A percentile compares a stretch with the other conserved stretches of the same genome.
phyloP scores from a whole-genome alignment of 2,329 filamentous ascomycete genomes.

The Fusarium anthophilum region DNA sequence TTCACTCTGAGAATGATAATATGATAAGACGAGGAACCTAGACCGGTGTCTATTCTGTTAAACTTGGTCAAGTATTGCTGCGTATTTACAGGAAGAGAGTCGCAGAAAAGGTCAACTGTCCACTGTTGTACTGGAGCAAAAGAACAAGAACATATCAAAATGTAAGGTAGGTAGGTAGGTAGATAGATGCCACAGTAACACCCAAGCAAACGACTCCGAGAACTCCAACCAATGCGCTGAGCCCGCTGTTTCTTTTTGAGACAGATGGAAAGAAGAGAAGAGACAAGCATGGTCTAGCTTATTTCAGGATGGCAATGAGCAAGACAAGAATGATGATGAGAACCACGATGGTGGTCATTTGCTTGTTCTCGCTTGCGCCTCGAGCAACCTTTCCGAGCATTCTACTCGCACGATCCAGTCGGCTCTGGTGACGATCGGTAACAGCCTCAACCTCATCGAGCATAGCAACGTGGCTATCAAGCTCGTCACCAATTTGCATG shows the following conservation, averaged over 20 bases:
- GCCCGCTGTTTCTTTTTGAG: conserved; percentile 20
- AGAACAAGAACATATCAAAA: conserved; percentile 1
- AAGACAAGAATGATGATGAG: conserved; percentile 85
- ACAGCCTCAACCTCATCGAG: conserved; percentile 88
- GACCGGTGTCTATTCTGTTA: not conserved
- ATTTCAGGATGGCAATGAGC: conserved; percentile 85
- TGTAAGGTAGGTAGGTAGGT: not conserved
- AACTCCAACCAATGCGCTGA: conserved; percentile 37
- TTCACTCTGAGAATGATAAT: conserved; percentile 19
- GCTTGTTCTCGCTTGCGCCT: conserved; percentile 85
- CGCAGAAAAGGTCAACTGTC: not conserved
- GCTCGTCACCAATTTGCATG: conserved; percentile 95
- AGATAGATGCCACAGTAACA: not conserved
- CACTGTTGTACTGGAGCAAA: not conserved
- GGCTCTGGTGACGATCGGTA: conserved; percentile 81
- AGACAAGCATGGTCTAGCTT: conserved; percentile 55
- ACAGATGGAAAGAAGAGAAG: not conserved
- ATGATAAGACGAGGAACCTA: conserved; percentile 5
- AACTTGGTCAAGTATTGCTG: not conserved
- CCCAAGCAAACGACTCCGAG: conserved; percentile 17
- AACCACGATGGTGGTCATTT: conserved; percentile 82
- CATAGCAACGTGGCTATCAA: conserved; percentile 89
- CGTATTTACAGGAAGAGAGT: conserved; percentile 12
- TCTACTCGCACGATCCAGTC: conserved; percentile 78
- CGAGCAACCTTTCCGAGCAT: conserved; percentile 76